Base-by-base conservation (phyloP, 2,329 filamentous ascomycete genomes). In the Fusarium metavorans region DNA sequence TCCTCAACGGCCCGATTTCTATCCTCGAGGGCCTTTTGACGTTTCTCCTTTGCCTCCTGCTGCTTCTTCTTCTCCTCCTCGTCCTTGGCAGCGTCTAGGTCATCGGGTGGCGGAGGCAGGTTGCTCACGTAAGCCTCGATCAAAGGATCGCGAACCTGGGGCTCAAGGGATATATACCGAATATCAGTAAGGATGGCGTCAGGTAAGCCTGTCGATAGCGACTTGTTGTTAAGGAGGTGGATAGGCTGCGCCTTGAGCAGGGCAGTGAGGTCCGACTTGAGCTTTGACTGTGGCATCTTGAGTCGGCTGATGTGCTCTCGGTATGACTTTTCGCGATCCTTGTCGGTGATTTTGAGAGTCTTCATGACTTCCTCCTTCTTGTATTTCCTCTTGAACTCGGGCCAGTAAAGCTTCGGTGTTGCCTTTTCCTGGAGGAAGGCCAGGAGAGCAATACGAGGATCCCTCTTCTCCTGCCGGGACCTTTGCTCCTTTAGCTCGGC, bases 391-490 rank as follows among this genome's bases (percentile, higher is more conserved):
- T 94, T 95, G 84, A 99, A 99, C 81, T 99, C 97, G 0, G 94
- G 93, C 97, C 97, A 99, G 86, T 97, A 99, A 1, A 99, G 88
- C 84, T 98, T 98, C 0, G 94, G 93, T 0, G 92, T 97, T 0
- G 95, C 96, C 76, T 95, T 90, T 58, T 92, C 90, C 73, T 96
- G 91, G 34, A 99, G 86, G 73, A 99, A 93, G 0, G 90, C 89
- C 70, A 98, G 85, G 81, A 97, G 99, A 1, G 92, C 91, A 74
- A 98, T 93, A 56, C 89, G 88, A 1, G 97, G 96, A 78, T 98
- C 95, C 73, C 91, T 90, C 85, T 94, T 96, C 82, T 93, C 93
- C 80, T 95, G 90, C 71, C 89, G 92, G 27, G 92, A 92, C 67
- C 94, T 92, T 78, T 90, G 89, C 76, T 94, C 92, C 80, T 92